Conservation (phyloP, 2,329 filamentous ascomycete genomes). For the Pezicula rhizophila region DNA sequence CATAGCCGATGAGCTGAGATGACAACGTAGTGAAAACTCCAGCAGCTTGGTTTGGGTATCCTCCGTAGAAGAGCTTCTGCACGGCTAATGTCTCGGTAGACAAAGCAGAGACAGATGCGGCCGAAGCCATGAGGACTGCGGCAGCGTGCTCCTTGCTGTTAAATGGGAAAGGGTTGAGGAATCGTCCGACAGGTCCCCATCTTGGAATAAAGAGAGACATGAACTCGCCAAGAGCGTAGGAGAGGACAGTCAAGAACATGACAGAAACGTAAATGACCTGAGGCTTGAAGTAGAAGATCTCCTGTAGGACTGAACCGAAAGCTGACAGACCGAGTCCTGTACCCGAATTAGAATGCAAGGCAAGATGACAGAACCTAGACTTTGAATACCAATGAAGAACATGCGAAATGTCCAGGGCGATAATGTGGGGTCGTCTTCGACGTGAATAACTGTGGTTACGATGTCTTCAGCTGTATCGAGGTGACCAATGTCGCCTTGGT, state of each 20-base stretch:
- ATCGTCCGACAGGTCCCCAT: slow-evolving; percentile 28
- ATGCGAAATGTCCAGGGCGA: too few relatives aligned
- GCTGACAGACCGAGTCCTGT: slow-evolving; percentile 27
- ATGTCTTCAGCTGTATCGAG: too few relatives aligned
- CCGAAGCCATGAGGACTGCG: slow-evolving; percentile 52
- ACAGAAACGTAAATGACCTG: slow-evolving; percentile 35
- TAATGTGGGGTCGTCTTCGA: too few relatives aligned
- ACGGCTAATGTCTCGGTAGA: slow-evolving; percentile 65
- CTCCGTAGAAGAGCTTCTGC: slow-evolving; percentile 58
- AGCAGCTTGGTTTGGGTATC: slow-evolving; percentile 54
- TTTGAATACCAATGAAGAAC: too few relatives aligned
- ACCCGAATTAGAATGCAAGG: too few relatives aligned
- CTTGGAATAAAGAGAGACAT: slow-evolving; percentile 32
- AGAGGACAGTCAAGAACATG: slow-evolving; percentile 38
- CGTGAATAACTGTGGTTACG: too few relatives aligned
- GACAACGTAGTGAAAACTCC: slow-evolving; percentile 43
- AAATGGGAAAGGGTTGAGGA: slow-evolving; percentile 55
- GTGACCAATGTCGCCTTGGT: too few relatives aligned
- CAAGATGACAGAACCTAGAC: too few relatives aligned
- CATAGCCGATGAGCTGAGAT: slow-evolving; percentile 48
- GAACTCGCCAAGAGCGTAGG: slow-evolving; percentile 33
- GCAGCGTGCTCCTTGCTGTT: slow-evolving; percentile 63
- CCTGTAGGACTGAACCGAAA: slow-evolving; percentile 32
- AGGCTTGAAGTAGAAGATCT: slow-evolving; percentile 41
- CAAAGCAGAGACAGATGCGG: slow-evolving; percentile 32